phyloP scores from a whole-genome alignment of 2,329 filamentous ascomycete genomes.

The Trichoderma pleuroti region DNA sequence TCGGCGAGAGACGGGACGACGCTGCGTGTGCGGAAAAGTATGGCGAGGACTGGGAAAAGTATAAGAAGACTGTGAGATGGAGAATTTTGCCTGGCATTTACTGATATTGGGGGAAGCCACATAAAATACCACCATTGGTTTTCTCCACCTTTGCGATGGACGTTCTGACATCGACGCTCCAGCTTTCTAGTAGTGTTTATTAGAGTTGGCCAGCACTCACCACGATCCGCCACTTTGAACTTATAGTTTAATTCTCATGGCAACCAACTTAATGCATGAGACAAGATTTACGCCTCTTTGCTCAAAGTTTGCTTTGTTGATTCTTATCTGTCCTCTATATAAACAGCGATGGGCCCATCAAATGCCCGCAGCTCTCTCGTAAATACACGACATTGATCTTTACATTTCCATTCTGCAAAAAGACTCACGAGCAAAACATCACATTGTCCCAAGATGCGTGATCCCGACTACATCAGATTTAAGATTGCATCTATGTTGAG shows the following conservation, averaged over 20 bases:
- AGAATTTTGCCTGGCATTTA: conserved; percentile 80
- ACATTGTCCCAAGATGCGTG: neutral
- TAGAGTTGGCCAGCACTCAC: neutral
- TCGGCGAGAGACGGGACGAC: conserved; percentile 79
- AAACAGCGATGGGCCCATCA: neutral
- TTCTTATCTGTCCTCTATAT: neutral
- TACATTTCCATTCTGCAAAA: neutral
- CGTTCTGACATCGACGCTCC: neutral
- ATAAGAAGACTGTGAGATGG: conserved; percentile 72
- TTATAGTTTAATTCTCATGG: neutral
- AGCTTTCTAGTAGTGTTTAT: neutral
- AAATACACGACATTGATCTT: neutral
- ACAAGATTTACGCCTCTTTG: neutral
- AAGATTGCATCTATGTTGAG: neutral
- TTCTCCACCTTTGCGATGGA: neutral
- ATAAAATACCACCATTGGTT: neutral
- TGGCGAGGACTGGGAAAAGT: conserved; percentile 82
- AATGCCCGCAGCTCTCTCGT: neutral
- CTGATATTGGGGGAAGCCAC: conserved; percentile 36
- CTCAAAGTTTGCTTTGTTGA: neutral
- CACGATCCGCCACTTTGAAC: neutral
- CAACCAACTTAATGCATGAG: neutral
- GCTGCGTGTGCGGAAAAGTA: conserved; percentile 85
- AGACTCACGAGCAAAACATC: neutral
- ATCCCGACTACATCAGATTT: neutral